Evolutionary conservation across 1,139 yeast species (phyloP), one percentile per base, ranked within the genome.

Genomic region (Debaryomyces udenii): DNA sequence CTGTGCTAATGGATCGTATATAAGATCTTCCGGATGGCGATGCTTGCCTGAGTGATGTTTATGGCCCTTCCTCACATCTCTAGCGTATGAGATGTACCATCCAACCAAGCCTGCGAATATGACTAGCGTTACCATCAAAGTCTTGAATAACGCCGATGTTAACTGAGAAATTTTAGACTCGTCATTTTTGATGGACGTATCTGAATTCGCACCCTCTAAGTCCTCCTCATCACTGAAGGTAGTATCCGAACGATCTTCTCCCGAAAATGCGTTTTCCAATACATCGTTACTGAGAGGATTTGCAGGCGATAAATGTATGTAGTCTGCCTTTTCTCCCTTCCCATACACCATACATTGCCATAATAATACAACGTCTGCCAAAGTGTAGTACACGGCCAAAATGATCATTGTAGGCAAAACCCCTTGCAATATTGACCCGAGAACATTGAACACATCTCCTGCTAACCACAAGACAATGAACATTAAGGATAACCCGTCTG

Each of bases 351-450:
- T 68, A 54, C 96, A 88, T 62, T 91, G 98, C 65, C 83, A 74
- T 37, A 90, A 72, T 43, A 91, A 73, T 2, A 90, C 85, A 5
- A 90, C 64, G 65, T 93, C 99, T 0, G 98, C 98, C 24, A 86
- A 63, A 0, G 98, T 90, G 61, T 93, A 93, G 64, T 91, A 93
- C 0, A 91, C 76, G 3, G 98, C 97, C 47, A 93, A 74, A 6
- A 91, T 79, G 48, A 84, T 83, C 96, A 91, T 91, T 1, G 98
- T 91, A 23, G 96, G 96, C 46, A 91, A 72, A 2, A 91, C 91
- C 7, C 90, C 89, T 64, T 91, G 97, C 48, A 90, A 62, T 6
- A 89, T 71, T 2, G 96, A 90, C 6, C 98, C 98, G 30, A 91
- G 68, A 4, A 90, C 93, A 56, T 91, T 91, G 67, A 91, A 90